phyloP scores from a whole-genome alignment of 306 rosid species.

The Pterocarpus santalinus region DNA sequence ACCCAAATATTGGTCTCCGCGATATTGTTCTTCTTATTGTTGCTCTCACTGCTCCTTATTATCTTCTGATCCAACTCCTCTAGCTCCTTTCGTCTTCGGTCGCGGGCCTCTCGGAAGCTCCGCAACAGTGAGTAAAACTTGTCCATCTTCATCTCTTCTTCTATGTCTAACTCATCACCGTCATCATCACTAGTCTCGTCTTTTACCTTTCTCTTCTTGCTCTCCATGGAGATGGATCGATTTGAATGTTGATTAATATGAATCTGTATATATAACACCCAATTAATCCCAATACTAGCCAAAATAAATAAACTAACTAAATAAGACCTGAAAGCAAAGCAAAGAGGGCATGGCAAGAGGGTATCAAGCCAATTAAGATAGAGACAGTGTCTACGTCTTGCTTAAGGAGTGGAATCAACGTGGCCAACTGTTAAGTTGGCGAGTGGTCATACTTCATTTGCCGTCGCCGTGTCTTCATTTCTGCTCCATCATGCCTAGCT shows the following conservation, averaged over 20 bases:
- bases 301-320: too few species aligned
- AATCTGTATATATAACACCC: background rate
- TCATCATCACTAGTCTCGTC: background rate
- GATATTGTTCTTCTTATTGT: background rate
- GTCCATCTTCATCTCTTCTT: slow-evolving; percentile 48
- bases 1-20: slow-evolving; percentile 43
- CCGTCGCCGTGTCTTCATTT: background rate
- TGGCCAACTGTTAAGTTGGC: background rate
- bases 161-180: background rate
- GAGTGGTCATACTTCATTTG: background rate
- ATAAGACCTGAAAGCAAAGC: too few species aligned
- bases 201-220: background rate
- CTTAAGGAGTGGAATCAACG: background rate
- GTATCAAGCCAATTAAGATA: too few species aligned
- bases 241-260: background rate
- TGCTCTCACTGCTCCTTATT: background rate
- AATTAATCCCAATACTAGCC: background rate
- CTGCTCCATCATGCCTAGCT: too few species aligned
- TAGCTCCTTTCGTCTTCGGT: slow-evolving; percentile 31
- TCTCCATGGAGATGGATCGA: background rate
- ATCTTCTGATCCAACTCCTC: background rate
- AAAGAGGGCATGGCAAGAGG: too few species aligned
- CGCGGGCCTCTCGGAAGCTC: slow-evolving; percentile 47
- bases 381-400: background rate
- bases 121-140: slow-evolving; percentile 49